Percentiles rank a stretch among this genome's conserved stretches.
phyloP scores from a whole-genome alignment of 2,329 filamentous ascomycete species.

The Aspergillus ochraceus region DNA sequence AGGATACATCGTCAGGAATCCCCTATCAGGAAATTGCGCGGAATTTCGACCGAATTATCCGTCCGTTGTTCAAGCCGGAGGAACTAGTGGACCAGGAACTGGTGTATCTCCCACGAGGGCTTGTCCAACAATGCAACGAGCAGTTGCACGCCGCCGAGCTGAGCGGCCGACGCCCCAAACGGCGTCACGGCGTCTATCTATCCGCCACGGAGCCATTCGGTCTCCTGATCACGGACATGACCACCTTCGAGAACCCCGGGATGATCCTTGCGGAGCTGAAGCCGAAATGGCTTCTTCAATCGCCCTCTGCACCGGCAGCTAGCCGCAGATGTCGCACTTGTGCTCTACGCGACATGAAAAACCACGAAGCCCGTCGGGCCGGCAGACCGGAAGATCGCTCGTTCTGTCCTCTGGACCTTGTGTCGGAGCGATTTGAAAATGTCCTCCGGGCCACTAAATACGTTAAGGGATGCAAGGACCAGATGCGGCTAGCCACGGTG shows the following conservation, averaged over 20 bases:
- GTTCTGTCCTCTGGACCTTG: constrained; percentile 67
- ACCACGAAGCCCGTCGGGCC: constrained; percentile 34
- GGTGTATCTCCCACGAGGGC: constrained; percentile 46
- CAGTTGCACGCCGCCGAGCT: constrained; percentile 53
- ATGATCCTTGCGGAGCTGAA: constrained; percentile 69
- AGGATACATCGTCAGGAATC: constrained; percentile 53
- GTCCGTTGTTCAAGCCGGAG: constrained; percentile 55
- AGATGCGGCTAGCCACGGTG: constrained; percentile 32
- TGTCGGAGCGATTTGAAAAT: constrained; percentile 49
- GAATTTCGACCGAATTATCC: constrained; percentile 46
- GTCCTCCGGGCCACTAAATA: constrained; percentile 44
- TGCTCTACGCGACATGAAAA: constrained; percentile 57
- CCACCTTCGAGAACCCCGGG: constrained; percentile 37
- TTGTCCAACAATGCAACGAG: constrained; percentile 54
- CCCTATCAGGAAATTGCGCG: constrained; percentile 51
- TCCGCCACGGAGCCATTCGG: constrained; percentile 60
- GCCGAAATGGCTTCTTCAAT: constrained; percentile 80
- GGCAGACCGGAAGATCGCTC: constrained; percentile 36
- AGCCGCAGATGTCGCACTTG: constrained; percentile 73
- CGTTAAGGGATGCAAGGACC: constrained; percentile 40
- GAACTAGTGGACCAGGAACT: constrained; percentile 60
- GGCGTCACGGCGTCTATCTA: constrained; percentile 54
- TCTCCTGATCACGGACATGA: constrained; percentile 75
- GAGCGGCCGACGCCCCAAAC: constrained; percentile 42
- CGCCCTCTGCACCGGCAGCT: constrained; percentile 64